Evolutionary conservation across 176 grass and related monocot species (phyloP).

Genomic region (Hyparrhenia diplandra): DNA sequence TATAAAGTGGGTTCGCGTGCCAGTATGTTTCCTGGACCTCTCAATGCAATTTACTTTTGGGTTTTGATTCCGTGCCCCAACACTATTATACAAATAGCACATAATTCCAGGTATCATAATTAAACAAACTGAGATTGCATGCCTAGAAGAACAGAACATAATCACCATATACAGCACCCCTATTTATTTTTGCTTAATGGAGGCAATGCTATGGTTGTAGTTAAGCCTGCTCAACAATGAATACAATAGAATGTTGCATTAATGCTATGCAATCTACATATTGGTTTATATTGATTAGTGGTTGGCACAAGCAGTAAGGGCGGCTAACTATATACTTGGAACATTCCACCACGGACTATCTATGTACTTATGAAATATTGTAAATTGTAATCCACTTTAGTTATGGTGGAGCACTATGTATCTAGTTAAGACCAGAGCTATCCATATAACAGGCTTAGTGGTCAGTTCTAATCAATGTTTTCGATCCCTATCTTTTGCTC

Average conservation of each 20-base stretch:
- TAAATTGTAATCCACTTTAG: conserved; percentile 8
- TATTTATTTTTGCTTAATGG: background rate
- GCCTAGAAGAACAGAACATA: conserved; percentile 7
- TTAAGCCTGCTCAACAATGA: background rate
- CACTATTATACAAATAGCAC: background rate
- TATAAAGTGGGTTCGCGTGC: conserved; percentile 92
- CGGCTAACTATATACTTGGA: background rate
- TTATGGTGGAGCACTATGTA: background rate
- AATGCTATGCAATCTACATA: background rate
- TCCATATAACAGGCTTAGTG: background rate
- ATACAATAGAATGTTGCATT: background rate
- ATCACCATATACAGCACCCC: background rate
- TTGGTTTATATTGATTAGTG: conserved; percentile 3
- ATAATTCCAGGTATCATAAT: background rate
- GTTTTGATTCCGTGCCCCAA: conserved; percentile 24
- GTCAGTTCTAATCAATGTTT: background rate
- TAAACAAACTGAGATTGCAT: background rate
- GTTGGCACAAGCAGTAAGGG: background rate
- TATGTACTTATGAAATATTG: background rate
- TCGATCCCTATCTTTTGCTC: background rate
- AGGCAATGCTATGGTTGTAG: background rate
- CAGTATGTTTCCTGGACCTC: conserved; percentile 61
- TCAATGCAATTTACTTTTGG: conserved; percentile 2
- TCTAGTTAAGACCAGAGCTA: background rate
- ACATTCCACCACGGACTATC: background rate